phyloP scores from a whole-genome alignment of 2,329 filamentous ascomycete species.

The Elsinoe fawcettii region DNA sequence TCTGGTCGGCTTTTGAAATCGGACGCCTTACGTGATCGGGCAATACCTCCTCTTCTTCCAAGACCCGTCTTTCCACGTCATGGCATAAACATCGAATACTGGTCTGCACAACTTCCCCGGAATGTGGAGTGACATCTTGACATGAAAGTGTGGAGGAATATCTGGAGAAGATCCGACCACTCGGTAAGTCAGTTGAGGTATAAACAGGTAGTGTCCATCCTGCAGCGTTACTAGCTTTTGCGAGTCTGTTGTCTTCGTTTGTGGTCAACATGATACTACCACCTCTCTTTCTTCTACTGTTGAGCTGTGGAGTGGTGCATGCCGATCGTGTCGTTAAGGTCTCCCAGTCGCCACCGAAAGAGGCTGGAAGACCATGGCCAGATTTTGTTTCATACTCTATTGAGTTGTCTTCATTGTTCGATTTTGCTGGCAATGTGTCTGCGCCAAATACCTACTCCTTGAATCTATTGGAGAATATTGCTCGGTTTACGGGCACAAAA shows the following conservation, averaged over 20 bases:
- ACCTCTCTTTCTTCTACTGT: background rate
- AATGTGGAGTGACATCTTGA: background rate
- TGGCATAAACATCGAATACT: background rate
- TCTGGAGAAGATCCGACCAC: background rate
- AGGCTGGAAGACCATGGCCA: slow-evolving; percentile 29
- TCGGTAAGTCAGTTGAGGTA: background rate
- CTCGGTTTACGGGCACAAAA: slow-evolving; percentile 46
- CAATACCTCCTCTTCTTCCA: background rate
- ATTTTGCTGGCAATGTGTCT: slow-evolving; percentile 48
- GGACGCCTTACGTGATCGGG: no score
- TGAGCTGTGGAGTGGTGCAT: background rate
- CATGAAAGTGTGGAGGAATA: background rate
- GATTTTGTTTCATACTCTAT: slow-evolving; percentile 48
- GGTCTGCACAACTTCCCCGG: background rate
- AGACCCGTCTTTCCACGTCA: background rate
- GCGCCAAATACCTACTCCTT: slow-evolving; percentile 53
- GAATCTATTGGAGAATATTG: slow-evolving; percentile 52
- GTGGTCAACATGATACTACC: background rate
- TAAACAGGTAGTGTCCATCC: background rate
- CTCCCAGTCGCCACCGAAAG: slow-evolving; percentile 16
- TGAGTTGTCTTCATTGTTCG: slow-evolving; percentile 46
- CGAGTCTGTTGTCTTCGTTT: background rate
- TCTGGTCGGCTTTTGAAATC: no score
- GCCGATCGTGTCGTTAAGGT: background rate
- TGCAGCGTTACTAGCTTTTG: background rate